Evolutionary conservation across 306 rosid genomes (phyloP).

Genomic region (Trifolium fragiferum): DNA sequence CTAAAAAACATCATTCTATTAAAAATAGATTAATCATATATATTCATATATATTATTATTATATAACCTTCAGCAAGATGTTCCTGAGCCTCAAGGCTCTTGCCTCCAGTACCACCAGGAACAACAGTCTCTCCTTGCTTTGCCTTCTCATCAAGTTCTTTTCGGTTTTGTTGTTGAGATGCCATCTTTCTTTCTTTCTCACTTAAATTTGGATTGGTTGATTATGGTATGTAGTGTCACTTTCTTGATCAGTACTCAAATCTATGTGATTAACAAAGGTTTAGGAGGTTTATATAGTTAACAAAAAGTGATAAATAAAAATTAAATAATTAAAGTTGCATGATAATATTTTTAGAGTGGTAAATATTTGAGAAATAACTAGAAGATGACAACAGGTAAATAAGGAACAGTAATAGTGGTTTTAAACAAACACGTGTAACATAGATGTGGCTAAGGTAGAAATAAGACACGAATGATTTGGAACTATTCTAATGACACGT

Average conservation of each 20-base stretch:
- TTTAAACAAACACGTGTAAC: slow-evolving; percentile 40
- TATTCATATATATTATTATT: too few relatives aligned
- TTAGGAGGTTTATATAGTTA: slow-evolving; percentile 41
- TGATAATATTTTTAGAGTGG: not conserved
- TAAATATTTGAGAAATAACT: slow-evolving; percentile 24
- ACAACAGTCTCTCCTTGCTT: slow-evolving; percentile 77
- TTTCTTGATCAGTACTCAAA: not conserved
- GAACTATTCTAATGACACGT: slow-evolving; percentile 36
- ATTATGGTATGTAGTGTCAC: not conserved
- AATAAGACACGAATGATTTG: slow-evolving; percentile 39
- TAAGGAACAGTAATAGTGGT: slow-evolving; percentile 14
- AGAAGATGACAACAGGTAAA: slow-evolving; percentile 43
- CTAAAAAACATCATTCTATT: too few relatives aligned
- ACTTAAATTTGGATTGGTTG: slow-evolving; percentile 11
- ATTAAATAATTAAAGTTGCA: not conserved
- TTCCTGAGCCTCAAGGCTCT: slow-evolving; percentile 82
- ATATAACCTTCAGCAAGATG: slow-evolving; percentile 76
- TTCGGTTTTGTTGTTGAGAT: slow-evolving; percentile 46
- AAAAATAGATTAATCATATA: too few relatives aligned
- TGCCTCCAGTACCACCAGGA: slow-evolving; percentile 89
- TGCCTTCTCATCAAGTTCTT: slow-evolving; percentile 65
- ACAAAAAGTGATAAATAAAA: not conserved
- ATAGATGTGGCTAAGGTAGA: slow-evolving; percentile 21
- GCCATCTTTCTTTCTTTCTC: slow-evolving; percentile 48
- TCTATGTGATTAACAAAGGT: not conserved